Conservation (phyloP, 805 yeast genomes). For the Priceomyces castillae region DNA sequence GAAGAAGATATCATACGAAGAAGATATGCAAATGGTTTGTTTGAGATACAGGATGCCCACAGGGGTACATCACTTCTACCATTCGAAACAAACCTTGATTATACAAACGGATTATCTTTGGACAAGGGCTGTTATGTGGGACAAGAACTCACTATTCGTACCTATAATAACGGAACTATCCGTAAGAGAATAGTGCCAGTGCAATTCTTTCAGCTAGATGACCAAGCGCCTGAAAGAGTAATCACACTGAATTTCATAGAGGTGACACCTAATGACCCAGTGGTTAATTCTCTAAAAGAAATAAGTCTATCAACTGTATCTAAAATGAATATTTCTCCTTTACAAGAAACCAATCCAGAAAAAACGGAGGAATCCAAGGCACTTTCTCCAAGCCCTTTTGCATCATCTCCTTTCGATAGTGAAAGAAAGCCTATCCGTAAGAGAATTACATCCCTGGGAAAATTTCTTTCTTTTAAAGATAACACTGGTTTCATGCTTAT, state of each 20-base stretch:
- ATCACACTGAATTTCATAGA: slow-evolving; percentile 13
- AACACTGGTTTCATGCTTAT: slow-evolving; percentile 67
- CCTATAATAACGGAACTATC: slow-evolving; percentile 79
- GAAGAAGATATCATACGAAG: slow-evolving; percentile 52
- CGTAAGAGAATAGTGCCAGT: slow-evolving; percentile 79
- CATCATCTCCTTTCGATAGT: slow-evolving; percentile 41
- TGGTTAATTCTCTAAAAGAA: slow-evolving; percentile 14
- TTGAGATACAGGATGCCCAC: slow-evolving; percentile 36
- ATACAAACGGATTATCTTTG: slow-evolving; percentile 73
- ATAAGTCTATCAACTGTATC: slow-evolving; percentile 13
- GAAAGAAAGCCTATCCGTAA: slow-evolving; percentile 23
- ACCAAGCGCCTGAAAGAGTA: slow-evolving; percentile 7
- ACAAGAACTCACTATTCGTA: slow-evolving; percentile 89
- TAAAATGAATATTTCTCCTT: slow-evolving; percentile 17
- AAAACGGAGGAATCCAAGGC: slow-evolving; percentile 7
- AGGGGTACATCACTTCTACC: slow-evolving; percentile 52
- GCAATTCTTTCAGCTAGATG: slow-evolving; percentile 25
- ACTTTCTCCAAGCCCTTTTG: slow-evolving; percentile 12
- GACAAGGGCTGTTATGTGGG: slow-evolving; percentile 97
- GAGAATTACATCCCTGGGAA: slow-evolving; percentile 53
- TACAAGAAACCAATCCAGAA: slow-evolving; percentile 15
- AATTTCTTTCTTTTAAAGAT: slow-evolving; percentile 53
- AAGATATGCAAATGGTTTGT: slow-evolving; percentile 39
- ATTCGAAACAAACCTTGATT: slow-evolving; percentile 79
- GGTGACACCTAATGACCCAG: slow-evolving; percentile 16